phyloP scores from a whole-genome alignment of 2,329 filamentous ascomycete genomes.

The Ramularia collo-cygni region DNA sequence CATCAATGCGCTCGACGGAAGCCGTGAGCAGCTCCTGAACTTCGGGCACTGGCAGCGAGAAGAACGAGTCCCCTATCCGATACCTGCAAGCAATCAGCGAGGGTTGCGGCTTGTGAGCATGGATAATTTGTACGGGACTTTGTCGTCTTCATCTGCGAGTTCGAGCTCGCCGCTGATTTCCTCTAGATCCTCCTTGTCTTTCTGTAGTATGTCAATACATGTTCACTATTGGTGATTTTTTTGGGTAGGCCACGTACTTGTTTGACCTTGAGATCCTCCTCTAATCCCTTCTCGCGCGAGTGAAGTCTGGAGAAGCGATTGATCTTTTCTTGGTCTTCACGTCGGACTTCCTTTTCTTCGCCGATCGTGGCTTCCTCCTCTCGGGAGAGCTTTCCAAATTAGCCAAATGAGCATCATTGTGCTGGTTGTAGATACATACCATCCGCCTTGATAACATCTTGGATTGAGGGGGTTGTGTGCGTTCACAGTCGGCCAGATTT shows the following conservation, averaged over 20 bases:
- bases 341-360: constrained; percentile 86
- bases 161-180: constrained; percentile 88
- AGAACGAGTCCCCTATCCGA: constrained; percentile 94
- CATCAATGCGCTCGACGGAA: constrained; percentile 66
- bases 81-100: constrained; percentile 53
- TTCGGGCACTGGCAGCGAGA: constrained; percentile 74
- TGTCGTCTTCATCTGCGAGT: constrained; percentile 89
- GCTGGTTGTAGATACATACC: constrained; percentile 26
- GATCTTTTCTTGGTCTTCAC: constrained; percentile 98
- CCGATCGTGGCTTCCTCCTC: constrained; percentile 75
- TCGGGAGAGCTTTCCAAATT: constrained; percentile 66
- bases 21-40: constrained; percentile 76
- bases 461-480: not conserved
- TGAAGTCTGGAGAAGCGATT: constrained; percentile 95
- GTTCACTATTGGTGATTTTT: not conserved
- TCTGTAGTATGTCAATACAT: constrained; percentile 48
- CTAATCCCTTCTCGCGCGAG: constrained; percentile 69
- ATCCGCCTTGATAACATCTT: constrained; percentile 39
- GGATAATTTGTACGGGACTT: constrained; percentile 61
- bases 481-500: too few relatives aligned
- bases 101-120: not conserved
- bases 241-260: constrained; percentile 46
- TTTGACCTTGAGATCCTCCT: constrained; percentile 75
- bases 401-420: not conserved
- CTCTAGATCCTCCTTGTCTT: constrained; percentile 96